Base-by-base conservation (phyloP, 805 yeast species). In the Lipomyces sp. region DNA sequence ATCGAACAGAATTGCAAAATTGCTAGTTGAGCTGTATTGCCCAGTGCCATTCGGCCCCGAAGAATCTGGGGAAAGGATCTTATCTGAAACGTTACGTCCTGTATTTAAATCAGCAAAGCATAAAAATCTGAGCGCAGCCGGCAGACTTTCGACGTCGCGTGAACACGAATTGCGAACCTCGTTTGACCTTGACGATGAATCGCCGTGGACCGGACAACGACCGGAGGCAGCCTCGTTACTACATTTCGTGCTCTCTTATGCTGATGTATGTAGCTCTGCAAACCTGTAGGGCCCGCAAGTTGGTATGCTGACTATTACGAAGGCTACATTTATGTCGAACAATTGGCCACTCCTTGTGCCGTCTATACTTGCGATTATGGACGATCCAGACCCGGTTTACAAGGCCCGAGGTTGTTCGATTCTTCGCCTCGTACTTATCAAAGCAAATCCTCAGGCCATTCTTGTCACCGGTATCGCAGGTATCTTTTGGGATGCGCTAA, bases 201-300 rank as follows among this genome's bases (percentile, higher is more conserved):
- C 37, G 29, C 13, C 51, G 8, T 66, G 70, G 70, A 15, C 65
- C 2, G 39, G 15, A 15, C 58, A 37, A 4, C 53, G 67, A 7
- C 70, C 70, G 3, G 70, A 66, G n/a, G 67, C 70, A 6, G 70
- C 67, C 8, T 58, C 65, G 29, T 18, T 66, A 3, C 53, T 66
- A 6, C 60, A 50, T 10, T 64, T 61, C 18, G 57, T 58, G 2
- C 50, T 66, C 18, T 53, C 50, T 24, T 33, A 32, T 8, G 53
- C 48, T 6, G 55, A 60, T 15, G 66, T 63, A 54, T 29, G 57
- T 24, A 4, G 11, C 24, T 10, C 11, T 24, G 30, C 50, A 3
- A 10, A 39, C 18, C 24, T 18, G 8, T 54, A 24, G 35, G n/a
- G 7, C 35, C 5, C 4, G 37, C 33, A 55, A 7, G 18, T 18